Evolutionary conservation across 345 rosid species (phyloP), one percentile per base, ranked within the genome.

Genomic region (Camelina sativa): DNA sequence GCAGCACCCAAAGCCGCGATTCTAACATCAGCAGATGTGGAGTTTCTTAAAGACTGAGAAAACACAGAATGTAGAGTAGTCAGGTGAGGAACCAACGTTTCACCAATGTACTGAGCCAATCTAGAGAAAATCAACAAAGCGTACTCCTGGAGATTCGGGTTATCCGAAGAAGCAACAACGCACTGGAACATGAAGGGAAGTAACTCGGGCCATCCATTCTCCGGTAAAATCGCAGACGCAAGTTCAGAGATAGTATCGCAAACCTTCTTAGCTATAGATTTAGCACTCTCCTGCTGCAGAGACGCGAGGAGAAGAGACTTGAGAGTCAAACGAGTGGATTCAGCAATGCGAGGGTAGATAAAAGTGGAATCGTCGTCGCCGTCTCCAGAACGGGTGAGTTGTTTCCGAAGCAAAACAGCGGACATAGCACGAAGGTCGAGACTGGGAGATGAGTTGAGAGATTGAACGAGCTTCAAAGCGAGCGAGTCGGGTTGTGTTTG

Each of bases 181-280:
- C 87, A 85, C 72, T 88, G 87, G 35, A 88, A 88, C 73, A 88
- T 79, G 37, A 84, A 88, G 0, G 90, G 90, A 57, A 88, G 62
- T 11, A 88, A 78, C 79, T 88, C 93, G 0, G 89, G 87, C 93
- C 93, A 88, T 5, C 83, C 82, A 20, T 81, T 82, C 0, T 76
- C 82, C 0, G 82, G 82, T 48, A 85, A 69, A 47, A 88, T 62
- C 5, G 86, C 77, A 9, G 89, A 80, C 3, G 89, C 90, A 20
- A 88, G 86, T 69, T 88, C 93, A 0, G 93, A 86, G 6, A 88
- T 80, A 13, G 93, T 82, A 69, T 86, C 90, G 69, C 90, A 86
- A 2, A 88, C 52, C 70, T 88, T 88, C 71, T 84, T 85, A 2
- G 80, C 51, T 7, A 82, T 82, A 8, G 89, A 81, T 63, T 81